Conservation (phyloP, 495 filamentous ascomycete genomes). For the Ramalina intermedia region DNA sequence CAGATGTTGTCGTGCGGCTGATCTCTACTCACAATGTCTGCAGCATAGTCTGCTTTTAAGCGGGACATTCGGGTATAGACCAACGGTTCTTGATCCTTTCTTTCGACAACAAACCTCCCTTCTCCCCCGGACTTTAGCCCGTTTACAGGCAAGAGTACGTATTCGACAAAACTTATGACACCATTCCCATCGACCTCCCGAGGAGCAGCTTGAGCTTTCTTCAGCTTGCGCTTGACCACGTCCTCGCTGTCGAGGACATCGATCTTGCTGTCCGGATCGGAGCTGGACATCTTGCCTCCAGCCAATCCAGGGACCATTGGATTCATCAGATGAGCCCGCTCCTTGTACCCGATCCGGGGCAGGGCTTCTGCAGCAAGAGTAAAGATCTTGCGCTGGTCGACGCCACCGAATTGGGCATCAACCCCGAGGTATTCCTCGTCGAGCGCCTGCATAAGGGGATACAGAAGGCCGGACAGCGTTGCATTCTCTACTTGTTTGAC, state of each 20-base stretch:
- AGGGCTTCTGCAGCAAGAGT: conserved; percentile 60
- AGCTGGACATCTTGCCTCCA: conserved; percentile 67
- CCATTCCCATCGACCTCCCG: conserved; percentile 73
- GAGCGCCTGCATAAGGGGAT: conserved; percentile 77
- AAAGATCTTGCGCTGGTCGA: conserved; percentile 90
- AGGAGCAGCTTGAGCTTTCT: conserved; percentile 66
- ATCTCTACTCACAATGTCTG: conserved; percentile 52
- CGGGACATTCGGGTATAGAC: conserved; percentile 58
- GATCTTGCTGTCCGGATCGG: conserved; percentile 65
- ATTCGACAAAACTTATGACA: conserved; percentile 67
- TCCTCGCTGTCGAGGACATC: conserved; percentile 74
- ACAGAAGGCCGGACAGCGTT: conserved; percentile 65
- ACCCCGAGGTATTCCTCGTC: conserved; percentile 84
- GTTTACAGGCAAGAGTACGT: conserved; percentile 61
- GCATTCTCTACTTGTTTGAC: conserved; percentile 78
- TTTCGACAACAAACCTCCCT: conserved; percentile 41
- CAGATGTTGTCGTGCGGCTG: background rate
- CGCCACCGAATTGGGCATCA: conserved; percentile 57
- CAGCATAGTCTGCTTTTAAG: conserved; percentile 64
- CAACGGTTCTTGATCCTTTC: conserved; percentile 55
- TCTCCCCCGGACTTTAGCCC: conserved; percentile 32
- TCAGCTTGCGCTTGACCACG: conserved; percentile 59
- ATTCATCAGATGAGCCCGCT: conserved; percentile 76
- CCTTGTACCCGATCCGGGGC: conserved; percentile 55
- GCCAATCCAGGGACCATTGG: conserved; percentile 76